Base-by-base conservation (phyloP, 768 basidiomycete genomes). In the Pholiota conissans region DNA sequence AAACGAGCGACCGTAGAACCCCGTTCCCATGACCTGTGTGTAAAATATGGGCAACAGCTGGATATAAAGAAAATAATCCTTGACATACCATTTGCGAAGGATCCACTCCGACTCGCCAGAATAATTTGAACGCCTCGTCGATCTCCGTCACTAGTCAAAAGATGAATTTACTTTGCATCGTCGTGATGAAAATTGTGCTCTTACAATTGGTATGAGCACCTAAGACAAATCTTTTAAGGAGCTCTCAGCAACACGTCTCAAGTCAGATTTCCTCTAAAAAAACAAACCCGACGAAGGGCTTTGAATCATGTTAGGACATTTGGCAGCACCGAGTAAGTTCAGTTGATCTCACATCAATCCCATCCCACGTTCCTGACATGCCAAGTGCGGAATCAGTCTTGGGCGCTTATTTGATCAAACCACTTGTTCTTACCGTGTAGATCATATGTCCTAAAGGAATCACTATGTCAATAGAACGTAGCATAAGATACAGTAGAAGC, bases 1-100 rank as follows among this genome's bases (percentile, higher is more conserved):
- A 51, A 68, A 71, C 1, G 65, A 68, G n/a, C 67, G 61, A 1
- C 67, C 68, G 47, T 69, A 71, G 54, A 69, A 71, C 4, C 67
- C 68, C 37, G 49, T 61, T 30, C 49, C 49, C 49, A 49, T 49
- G 7, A 49, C 49, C 49, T 49, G 29, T 49, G 9, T 22, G 11
- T 3, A 30, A 8, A 18, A n/a, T 10, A 49, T 22, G 18, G 14
- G 13, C 16, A n/a, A 29, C 5, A 34, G 16, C n/a, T 2, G 32
- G n/a, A 20, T 18, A n/a, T 3, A 30, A n/a, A 34, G 7, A 34
- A n/a, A n/a, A n/a, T n/a, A n/a, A n/a, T n/a, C n/a, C n/a, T n/a
- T n/a, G n/a, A n/a, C n/a, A n/a, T n/a, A 69, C 66, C 52, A 70
- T 66, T 30, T 69, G 63, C 16, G 26, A 54, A 0, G 66, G 66